Evolutionary conservation across 768 basidiomycete species (phyloP), one percentile per base, ranked within the genome.

Genomic region (Plicaturopsis crispa): DNA sequence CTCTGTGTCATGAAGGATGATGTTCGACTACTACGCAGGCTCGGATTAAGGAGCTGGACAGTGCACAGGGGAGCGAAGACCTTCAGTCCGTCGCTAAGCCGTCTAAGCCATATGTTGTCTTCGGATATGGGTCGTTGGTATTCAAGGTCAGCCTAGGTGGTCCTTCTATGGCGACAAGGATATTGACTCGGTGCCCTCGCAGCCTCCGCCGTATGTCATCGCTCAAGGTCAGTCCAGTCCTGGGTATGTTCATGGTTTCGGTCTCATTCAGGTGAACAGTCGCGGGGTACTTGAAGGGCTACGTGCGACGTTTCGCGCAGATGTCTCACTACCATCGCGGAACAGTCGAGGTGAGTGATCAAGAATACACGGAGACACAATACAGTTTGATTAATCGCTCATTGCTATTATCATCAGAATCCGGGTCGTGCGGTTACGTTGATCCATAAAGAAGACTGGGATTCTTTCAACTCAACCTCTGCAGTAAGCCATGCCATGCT

Each of bases 281-380:
- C 0, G 69, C 86, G 0, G 92, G 92, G 6, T 96, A 82, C 51
- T 64, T 96, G 47, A 94, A 91, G 60, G 87, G 87, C 24, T 91
- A 90, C 44, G 86, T 93, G 0, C 75, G 91, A 2, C 68, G 92
- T 19, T 96, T 96, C 50, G 88, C 91, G 0, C 90, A 94, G 60
- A 75, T 76, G 52, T 93, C 89, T 39, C 86, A 90, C 54, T 92
- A 97, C 53, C 92, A 97, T 59, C 73, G 92, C 8, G 92, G 92
- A 14, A 93, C 90, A 0, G 84, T 79, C 2, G 82, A 90, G 65
- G 83, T 85, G 24, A 38, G 59, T n/a, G n/a, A n/a, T n/a, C n/a
- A n/a, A n/a, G n/a, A n/a, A n/a, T n/a, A n/a, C n/a, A n/a, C n/a
- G n/a, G n/a, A n/a, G n/a, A n/a, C n/a, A 40, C 4, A 14, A 17